Conservation (phyloP, 108 stramenopile species). For the Fistulifera solaris region DNA sequence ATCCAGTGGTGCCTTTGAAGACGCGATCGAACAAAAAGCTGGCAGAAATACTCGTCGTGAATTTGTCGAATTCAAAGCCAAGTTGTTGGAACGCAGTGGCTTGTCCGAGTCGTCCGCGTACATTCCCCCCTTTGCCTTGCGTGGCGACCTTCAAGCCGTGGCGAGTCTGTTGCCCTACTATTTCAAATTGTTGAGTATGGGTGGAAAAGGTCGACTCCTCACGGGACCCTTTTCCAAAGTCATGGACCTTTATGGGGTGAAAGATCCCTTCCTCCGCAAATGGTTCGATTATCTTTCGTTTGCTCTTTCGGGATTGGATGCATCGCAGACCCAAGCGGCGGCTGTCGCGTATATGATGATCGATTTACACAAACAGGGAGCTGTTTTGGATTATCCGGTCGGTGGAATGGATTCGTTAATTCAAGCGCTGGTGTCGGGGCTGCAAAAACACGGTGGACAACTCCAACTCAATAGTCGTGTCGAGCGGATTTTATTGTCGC, state of each 20-base stretch:
- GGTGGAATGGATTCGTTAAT: constrained; percentile 80
- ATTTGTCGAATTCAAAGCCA: constrained; percentile 39
- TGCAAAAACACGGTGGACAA: constrained; percentile 35
- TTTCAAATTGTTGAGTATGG: constrained; percentile 53
- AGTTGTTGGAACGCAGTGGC: constrained; percentile 33
- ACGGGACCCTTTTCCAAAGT: constrained; percentile 57
- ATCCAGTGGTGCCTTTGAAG: constrained; percentile 36
- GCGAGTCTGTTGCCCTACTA: constrained; percentile 35
- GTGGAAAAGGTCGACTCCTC: constrained; percentile 39
- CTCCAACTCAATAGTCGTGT: constrained; percentile 47
- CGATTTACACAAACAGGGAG: constrained; percentile 67
- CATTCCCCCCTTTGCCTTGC: constrained; percentile 70
- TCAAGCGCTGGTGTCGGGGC: constrained; percentile 67
- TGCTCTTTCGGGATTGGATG: constrained; percentile 75
- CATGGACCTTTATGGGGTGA: constrained; percentile 41
- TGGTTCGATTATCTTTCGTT: constrained; percentile 83
- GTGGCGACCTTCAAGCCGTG: constrained; percentile 37
- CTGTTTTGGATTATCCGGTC: constrained; percentile 75
- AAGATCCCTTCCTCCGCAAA: constrained; percentile 41
- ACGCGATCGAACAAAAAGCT: constrained; percentile 47
- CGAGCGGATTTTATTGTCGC: constrained; percentile 28
- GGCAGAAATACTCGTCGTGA: constrained; percentile 25
- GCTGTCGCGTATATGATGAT: constrained; percentile 87
- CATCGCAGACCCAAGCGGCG: constrained; percentile 80
- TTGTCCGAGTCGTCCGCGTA: constrained; percentile 46